Evolutionary conservation across 2,329 filamentous ascomycete genomes (phyloP), one percentile per base, ranked within the genome.

Genomic region (Arthroderma sp.): DNA sequence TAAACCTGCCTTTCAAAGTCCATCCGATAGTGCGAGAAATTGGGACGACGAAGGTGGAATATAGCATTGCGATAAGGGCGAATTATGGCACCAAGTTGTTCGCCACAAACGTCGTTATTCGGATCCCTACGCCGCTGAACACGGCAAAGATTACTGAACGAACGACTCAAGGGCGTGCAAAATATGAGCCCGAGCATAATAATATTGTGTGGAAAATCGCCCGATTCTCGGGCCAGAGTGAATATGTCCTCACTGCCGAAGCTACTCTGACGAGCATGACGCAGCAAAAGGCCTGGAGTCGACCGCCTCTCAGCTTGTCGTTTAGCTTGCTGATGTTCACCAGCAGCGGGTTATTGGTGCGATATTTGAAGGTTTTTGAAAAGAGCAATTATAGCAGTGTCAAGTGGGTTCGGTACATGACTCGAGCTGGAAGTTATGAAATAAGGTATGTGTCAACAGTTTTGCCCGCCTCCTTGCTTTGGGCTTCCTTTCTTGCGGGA

Each of bases 401-500:
- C 40, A 98, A 98, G 66, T 98, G 91, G 91, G 91, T 98, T 56
- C 74, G 91, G 56, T 98, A 98, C 66, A 96, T 98, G 91, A 98
- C 91, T 11, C 80, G 89, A 53, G 91, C 89, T 10, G 91, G 91
- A 29, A 95, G 87, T 65, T 98, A 98, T 65, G 91, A 98, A 69
- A 94, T 98, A 62, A 75, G 87, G 82, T 93, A 63, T 37, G 61
- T 22, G 15, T 22, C 15, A 22, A 22, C 15, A 22, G 15, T 22
- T 22, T 22, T 22, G 3, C 15, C 15, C 15, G 15, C 15, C 15
- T 22, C 15, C 15, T 22, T 22, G 15, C 15, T 22, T 22, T 22
- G 15, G 15, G 15, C 15, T 22, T 22, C 15, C 15, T 22, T 22
- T 22, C 15, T 22, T 22, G 15, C 15, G 15, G 15, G 15, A 22